These are phyloP conservation scores for Komagataella kurtzmanii DNA, from an alignment of 805 yeast genomes.

Conservation along the genomic window DNA sequence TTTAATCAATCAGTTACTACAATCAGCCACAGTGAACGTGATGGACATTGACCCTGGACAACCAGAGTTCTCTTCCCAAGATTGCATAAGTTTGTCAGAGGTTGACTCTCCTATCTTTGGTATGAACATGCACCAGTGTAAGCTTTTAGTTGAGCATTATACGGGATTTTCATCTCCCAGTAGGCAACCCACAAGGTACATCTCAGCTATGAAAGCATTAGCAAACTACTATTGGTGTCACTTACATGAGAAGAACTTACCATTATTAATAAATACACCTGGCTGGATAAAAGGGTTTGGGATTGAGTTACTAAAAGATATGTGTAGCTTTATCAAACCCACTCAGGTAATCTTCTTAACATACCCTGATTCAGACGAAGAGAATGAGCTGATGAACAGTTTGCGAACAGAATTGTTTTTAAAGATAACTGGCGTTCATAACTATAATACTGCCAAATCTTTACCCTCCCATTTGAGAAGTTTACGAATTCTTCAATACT, in stretches of 20 bases:
- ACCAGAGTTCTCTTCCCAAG: conserved; percentile 65
- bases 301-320: conserved; percentile 39
- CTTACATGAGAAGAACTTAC: conserved; percentile 14
- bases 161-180: conserved; percentile 62
- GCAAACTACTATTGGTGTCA: conserved; percentile 8
- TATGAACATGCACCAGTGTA: conserved; percentile 18
- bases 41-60: conserved; percentile 87
- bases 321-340: conserved; percentile 34
- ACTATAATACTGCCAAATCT: conserved; percentile 12
- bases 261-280: conserved; percentile 62
- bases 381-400: conserved; percentile 13
- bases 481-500: conserved; percentile 35
- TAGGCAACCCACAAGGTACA: conserved; percentile 46
- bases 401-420: background rate
- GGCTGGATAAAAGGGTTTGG: conserved; percentile 93
- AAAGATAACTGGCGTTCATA: background rate
- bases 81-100: conserved; percentile 43
- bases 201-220: conserved; percentile 26
- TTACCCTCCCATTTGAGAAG: conserved; percentile 39
- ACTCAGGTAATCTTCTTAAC: conserved; percentile 42
- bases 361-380: conserved; percentile 17
- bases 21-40: conserved; percentile 24
- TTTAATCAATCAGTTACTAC: conserved; percentile 33
- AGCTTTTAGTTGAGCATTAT: conserved; percentile 17
- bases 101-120: conserved; percentile 24